Base-by-base conservation (phyloP, 805 yeast species). In the Metschnikowia picachoensis region DNA sequence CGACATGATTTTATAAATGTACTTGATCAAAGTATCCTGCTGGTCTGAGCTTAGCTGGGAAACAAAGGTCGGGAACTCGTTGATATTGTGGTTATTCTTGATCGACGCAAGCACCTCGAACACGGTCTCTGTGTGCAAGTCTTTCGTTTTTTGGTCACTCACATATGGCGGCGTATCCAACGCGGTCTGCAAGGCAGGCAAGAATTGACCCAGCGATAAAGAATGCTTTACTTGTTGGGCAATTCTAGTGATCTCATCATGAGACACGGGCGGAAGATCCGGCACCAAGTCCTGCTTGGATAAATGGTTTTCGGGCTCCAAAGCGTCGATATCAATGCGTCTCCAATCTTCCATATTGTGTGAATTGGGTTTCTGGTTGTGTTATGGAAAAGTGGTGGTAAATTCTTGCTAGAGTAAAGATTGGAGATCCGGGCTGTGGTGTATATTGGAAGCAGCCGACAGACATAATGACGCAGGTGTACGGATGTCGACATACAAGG, bases 241-340 rank as follows among this genome's bases (percentile, higher is more conserved):
- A 41, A 77, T 68, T 11, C 77, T 65, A 45, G 74, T 78, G 37
- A 88, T 68, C 39, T 85, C 88, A 34, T 72, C 61, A 30, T 59
- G 59, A 4, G 76, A 42, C 64, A 63, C 34, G 74, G 68, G 43
- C 8, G 78, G 77, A 36, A 74, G 66, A 52, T 77, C 74, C 11
- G 84, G 83, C 16, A 77, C 67, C 58, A 87, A 74, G 42, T 87
- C 92, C 54, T 77, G 80, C 37, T 75, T 74, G 30, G 83, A 74
- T 51, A 87, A 66, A 58, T 80, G 82, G 56, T 77, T 78, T 39
- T 91, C 96, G 3, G 95, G 87, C 61, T 91, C 97, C 54, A 82
- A 82, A 14, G 89, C 87, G 66, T 94, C 98, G 44, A 94, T 83
- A 65, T 94, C 96, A 57, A 92, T 88, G 77, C 94, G 82, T 78